These are phyloP conservation scores for Alternaria novae-zelandiae DNA, from an alignment of 2,329 filamentous ascomycete genomes.

Conservation along the genomic window DNA sequence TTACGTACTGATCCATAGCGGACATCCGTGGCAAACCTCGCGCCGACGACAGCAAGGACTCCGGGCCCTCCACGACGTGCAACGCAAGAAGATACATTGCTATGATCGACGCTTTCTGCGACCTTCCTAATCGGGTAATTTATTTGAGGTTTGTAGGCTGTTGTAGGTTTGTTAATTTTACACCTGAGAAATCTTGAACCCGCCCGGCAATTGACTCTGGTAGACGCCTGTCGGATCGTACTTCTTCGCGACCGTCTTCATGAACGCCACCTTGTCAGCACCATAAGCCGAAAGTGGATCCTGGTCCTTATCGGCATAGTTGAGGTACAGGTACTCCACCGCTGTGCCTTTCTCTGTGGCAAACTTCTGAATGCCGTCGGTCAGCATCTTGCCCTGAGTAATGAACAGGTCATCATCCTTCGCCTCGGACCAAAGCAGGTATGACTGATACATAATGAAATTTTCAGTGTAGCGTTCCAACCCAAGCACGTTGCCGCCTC, in stretches of 20 bases:
- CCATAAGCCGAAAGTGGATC: conserved; percentile 53
- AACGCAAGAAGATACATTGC: background rate
- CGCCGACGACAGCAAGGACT: background rate
- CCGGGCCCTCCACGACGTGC: background rate
- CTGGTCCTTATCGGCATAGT: conserved; percentile 43
- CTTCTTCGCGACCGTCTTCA: conserved; percentile 41
- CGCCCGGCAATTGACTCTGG: conserved; percentile 48
- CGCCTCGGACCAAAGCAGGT: conserved; percentile 13
- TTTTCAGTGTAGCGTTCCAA: conserved; percentile 22
- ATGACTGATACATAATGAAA: conserved; percentile 24
- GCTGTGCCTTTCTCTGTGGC: conserved; percentile 6
- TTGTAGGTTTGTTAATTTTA: background rate
- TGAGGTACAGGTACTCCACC: conserved; percentile 31
- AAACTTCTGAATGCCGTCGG: conserved; percentile 14
- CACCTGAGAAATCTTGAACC: conserved; percentile 47
- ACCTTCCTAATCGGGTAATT: background rate
- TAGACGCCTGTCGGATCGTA: conserved; percentile 52
- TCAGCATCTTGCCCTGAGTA: conserved; percentile 10
- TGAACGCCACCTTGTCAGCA: conserved; percentile 37
- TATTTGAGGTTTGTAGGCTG: background rate
- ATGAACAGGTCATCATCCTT: conserved; percentile 7
- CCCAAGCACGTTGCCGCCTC: conserved; percentile 32
- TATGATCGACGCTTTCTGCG: background rate
- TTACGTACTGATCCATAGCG: too few species aligned
- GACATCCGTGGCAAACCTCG: background rate